These are phyloP conservation scores for Kazachstania taianensis DNA, from an alignment of 805 yeast genomes.

Conservation along the genomic window DNA sequence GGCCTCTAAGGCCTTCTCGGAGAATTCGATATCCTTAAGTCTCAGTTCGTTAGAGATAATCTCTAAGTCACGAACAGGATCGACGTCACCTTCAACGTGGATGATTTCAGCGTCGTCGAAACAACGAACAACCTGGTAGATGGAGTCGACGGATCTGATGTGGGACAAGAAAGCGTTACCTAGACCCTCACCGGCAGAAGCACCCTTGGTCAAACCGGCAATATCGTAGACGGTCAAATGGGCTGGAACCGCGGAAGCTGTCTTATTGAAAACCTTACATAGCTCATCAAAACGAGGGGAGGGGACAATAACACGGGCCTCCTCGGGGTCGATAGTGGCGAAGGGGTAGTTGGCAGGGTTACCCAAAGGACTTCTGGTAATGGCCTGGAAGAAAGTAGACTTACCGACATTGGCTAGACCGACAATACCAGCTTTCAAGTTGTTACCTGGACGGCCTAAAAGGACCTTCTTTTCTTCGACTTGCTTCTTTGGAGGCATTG, in stretches of 20 bases:
- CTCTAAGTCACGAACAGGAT: slow-evolving; percentile 90
- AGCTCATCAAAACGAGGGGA: slow-evolving; percentile 77
- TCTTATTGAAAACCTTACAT: slow-evolving; percentile 62
- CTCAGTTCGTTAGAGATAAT: slow-evolving; percentile 87
- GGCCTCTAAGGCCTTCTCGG: slow-evolving; percentile 70
- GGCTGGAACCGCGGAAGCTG: slow-evolving; percentile 85
- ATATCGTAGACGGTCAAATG: slow-evolving; percentile 88
- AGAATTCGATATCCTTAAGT: slow-evolving; percentile 93
- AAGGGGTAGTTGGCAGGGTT: slow-evolving; percentile 76
- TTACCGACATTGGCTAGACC: slow-evolving; percentile 78
- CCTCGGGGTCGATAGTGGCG: slow-evolving; percentile 93
- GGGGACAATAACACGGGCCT: slow-evolving; percentile 91
- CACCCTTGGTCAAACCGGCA: slow-evolving; percentile 97
- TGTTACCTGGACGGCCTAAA: slow-evolving; percentile 74
- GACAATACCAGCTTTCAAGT: slow-evolving; percentile 51
- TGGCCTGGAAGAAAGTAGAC: slow-evolving; percentile 72
- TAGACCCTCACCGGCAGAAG: slow-evolving; percentile 92
- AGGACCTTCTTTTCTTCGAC: slow-evolving; percentile 53
- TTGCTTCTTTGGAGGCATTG: slow-evolving; percentile 35
- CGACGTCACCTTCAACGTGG: slow-evolving; percentile 93
- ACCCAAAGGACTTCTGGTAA: slow-evolving; percentile 58
- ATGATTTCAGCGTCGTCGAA: slow-evolving; percentile 97
- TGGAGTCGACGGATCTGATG: slow-evolving; percentile 95
- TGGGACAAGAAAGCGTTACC: slow-evolving; percentile 96
- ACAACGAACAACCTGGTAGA: slow-evolving; percentile 94